Base-by-base conservation (phyloP, 225 moss, liverwort and hornwort genomes). In the Climacium dendroides region DNA sequence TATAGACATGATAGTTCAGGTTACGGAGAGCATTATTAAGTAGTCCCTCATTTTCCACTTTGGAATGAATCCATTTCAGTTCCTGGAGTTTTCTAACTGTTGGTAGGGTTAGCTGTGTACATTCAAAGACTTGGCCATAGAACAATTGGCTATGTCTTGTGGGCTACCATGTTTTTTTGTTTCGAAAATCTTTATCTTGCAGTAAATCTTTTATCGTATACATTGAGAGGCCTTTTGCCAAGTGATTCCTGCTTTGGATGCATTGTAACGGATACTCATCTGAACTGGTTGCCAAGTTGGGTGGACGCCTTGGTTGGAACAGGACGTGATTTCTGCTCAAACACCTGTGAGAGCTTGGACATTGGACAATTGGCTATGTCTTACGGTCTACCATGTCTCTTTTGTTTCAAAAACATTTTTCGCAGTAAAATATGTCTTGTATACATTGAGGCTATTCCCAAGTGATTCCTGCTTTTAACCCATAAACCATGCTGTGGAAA, bases 1-100 rank as follows among this genome's bases (percentile, higher is more conserved):
- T 83, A 86, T 70, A 88, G 86, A 88, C 85, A 72, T 89, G 72
- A 78, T 87, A 80, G 80, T 84, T 87, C 75, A 75, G 81, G 57
- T 45, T 37, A 45, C 83, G 72, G 72, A 83, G 83, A 58, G 83
- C 72, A 71, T 70, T 43, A 75, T 67, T 58, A 52, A 66, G 43
- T 89, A 87, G 84, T 81, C 78, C 61, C 87, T 69, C 84, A 83
- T 85, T 89, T 85, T 89, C 71, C 81, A 85, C 60, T 71, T 54
- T 61, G 78, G 82, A 91, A 67, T 43, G 71, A 83, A 83, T 83
- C 65, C 65, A 79, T 59, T 65, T 82, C 69, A 61, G 62, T 80
- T 66, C 74, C 73, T 83, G 81, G 78, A 82, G 43, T 66, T 78
- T 59, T 17, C 79, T 60, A 45, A 81, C 85, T 67, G 66, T 70